phyloP scores from a whole-genome alignment of 495 filamentous ascomycete genomes.

The Xylaria castorea region DNA sequence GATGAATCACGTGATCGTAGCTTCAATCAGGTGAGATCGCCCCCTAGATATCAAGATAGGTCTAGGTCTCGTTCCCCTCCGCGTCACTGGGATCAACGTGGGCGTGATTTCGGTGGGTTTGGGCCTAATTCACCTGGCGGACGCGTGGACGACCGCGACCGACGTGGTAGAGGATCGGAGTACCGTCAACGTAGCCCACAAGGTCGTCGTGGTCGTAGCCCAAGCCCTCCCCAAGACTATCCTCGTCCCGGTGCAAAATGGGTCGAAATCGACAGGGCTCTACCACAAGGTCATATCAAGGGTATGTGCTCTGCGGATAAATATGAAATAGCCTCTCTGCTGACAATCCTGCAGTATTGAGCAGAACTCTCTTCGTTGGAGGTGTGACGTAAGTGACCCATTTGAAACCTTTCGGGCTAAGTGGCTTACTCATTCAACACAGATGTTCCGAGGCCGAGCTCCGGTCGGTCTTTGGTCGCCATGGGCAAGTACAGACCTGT shows the following conservation, averaged over 20 bases:
- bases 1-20: conserved; percentile 69
- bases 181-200: conserved; percentile 87
- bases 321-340: conserved; percentile 17
- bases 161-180: conserved; percentile 62
- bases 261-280: conserved; percentile 76
- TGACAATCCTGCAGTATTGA: conserved; percentile 67
- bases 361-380: conserved; percentile 94
- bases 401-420: conserved; percentile 11
- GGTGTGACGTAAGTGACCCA: conserved; percentile 80
- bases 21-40: conserved; percentile 60
- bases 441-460: conserved; percentile 83
- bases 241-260: conserved; percentile 66
- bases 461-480: conserved; percentile 75
- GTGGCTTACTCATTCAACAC: conserved; percentile 26
- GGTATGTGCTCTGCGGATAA: conserved; percentile 51
- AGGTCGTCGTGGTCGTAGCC: conserved; percentile 64
- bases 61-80: conserved; percentile 76
- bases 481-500: conserved; percentile 90
- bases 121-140: conserved; percentile 61
- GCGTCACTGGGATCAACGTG: conserved; percentile 67
- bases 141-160: conserved; percentile 64
- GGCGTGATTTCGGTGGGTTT: conserved; percentile 51
- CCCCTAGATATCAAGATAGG: conserved; percentile 69
- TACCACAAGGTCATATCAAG: conserved; percentile 81
- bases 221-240: conserved; percentile 57